These are phyloP conservation scores for Coemansia sp. DNA, from an alignment of 192 early-diverging fungal genomes.

Conservation along the genomic window DNA sequence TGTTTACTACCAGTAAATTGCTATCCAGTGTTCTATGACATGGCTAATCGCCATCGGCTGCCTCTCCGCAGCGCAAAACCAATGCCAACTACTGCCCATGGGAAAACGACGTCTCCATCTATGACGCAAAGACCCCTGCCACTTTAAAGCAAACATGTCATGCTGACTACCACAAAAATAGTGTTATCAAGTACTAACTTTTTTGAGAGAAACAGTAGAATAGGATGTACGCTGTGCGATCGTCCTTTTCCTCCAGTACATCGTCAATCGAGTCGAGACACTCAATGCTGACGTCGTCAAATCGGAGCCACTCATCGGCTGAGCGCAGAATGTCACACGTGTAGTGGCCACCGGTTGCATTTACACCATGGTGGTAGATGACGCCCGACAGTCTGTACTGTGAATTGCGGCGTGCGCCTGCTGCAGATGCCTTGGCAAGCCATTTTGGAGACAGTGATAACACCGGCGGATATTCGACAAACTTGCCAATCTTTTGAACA, in stretches of 20 bases:
- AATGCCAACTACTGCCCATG: too few species aligned
- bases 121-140: too few species aligned
- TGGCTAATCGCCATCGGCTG: too few species aligned
- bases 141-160: too few species aligned
- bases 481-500: slow-evolving; percentile 84
- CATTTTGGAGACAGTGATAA: slow-evolving; percentile 66
- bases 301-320: slow-evolving; percentile 79
- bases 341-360: slow-evolving; percentile 92
- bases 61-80: too few species aligned
- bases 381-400: slow-evolving; percentile 80
- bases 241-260: slow-evolving; percentile 40
- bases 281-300: slow-evolving; percentile 86
- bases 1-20: too few species aligned
- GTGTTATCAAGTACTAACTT: too few species aligned
- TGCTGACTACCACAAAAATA: too few species aligned
- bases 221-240: slow-evolving; percentile 53
- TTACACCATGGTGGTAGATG: slow-evolving; percentile 92
- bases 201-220: slow-evolving; percentile 25
- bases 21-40: too few species aligned
- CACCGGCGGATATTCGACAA: slow-evolving; percentile 66
- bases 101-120: too few species aligned
- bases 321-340: slow-evolving; percentile 85
- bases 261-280: slow-evolving; percentile 36
- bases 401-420: slow-evolving; percentile 29
- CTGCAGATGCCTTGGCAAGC: slow-evolving; percentile 27